Evolutionary conservation across 2,329 filamentous ascomycete genomes (phyloP).

Genomic region (Arthrinium phaeospermum): DNA sequence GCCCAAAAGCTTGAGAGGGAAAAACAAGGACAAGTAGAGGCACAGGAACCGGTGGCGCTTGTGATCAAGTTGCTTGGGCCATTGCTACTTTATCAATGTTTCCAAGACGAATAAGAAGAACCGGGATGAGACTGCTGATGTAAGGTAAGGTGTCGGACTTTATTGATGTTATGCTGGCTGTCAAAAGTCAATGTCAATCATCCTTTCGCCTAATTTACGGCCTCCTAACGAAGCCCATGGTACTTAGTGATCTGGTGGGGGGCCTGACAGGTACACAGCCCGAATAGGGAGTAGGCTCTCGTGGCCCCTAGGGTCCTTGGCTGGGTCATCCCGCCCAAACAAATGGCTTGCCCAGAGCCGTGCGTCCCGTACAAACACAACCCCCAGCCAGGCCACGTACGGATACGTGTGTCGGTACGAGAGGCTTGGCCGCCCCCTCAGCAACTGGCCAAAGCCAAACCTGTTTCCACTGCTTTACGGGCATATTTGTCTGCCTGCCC

Average conservation of each 20-base stretch:
- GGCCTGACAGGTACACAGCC: background rate
- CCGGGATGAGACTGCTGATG: background rate
- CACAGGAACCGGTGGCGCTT: constrained; percentile 1
- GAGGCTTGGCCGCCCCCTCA: background rate
- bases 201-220: constrained; percentile 20
- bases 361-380: constrained; percentile 2
- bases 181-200: constrained; percentile 16
- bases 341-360: background rate
- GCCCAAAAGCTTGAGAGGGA: background rate
- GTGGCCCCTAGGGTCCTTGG: background rate
- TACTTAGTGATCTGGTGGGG: constrained; percentile 2
- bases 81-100: background rate
- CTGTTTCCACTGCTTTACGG: background rate
- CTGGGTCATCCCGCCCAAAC: background rate
- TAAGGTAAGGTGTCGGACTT: background rate
- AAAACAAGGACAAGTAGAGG: background rate
- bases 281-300: background rate
- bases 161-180: background rate
- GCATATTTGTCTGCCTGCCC: background rate
- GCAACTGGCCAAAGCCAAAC: background rate
- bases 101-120: background rate
- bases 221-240: background rate
- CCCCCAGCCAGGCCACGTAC: background rate
- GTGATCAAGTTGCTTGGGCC: constrained; percentile 2
- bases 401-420: background rate